phyloP scores from a whole-genome alignment of 495 filamentous ascomycete species.

The Annulohypoxylon stygium region DNA sequence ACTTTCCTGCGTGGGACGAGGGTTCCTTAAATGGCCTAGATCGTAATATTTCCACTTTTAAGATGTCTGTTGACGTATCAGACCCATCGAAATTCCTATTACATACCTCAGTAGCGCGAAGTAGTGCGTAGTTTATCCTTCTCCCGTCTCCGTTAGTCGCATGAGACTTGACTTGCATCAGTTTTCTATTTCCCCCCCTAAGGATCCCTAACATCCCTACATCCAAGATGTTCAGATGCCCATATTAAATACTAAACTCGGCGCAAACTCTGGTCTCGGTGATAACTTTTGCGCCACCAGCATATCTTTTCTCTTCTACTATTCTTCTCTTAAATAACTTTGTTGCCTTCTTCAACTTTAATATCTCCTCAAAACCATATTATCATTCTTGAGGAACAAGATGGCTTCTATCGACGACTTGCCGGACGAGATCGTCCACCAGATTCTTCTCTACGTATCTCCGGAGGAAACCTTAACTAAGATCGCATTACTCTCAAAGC shows the following conservation, averaged over 20 bases:
- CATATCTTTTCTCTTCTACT: neutral
- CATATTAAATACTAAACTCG: conserved; percentile 6
- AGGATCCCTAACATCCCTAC: neutral
- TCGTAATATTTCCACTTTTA: conserved; percentile 4
- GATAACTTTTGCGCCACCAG: conserved; percentile 23
- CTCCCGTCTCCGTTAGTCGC: conserved; percentile 30
- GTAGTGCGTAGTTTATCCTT: conserved; percentile 6
- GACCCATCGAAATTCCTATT: conserved; percentile 47
- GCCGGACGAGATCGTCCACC: conserved; percentile 81
- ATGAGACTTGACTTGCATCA: conserved; percentile 18
- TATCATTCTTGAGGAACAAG: neutral
- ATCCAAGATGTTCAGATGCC: neutral
- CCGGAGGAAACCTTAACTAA: conserved; percentile 63
- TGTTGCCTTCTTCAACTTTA: neutral
- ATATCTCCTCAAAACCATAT: neutral
- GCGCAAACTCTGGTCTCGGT: conserved; percentile 35
- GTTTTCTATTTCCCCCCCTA: conserved; percentile 5
- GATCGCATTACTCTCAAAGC: conserved; percentile 72
- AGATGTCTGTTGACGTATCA: conserved; percentile 48
- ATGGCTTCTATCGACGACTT: conserved; percentile 59
- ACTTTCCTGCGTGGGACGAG: neutral
- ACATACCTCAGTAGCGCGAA: conserved; percentile 9
- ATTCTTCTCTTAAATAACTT: neutral
- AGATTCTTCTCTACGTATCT: conserved; percentile 72
- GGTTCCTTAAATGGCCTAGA: conserved; percentile 20